Evolutionary conservation across 2,329 filamentous ascomycete genomes (phyloP), one percentile per base, ranked within the genome.

Genomic region (Phialocephala sp.): DNA sequence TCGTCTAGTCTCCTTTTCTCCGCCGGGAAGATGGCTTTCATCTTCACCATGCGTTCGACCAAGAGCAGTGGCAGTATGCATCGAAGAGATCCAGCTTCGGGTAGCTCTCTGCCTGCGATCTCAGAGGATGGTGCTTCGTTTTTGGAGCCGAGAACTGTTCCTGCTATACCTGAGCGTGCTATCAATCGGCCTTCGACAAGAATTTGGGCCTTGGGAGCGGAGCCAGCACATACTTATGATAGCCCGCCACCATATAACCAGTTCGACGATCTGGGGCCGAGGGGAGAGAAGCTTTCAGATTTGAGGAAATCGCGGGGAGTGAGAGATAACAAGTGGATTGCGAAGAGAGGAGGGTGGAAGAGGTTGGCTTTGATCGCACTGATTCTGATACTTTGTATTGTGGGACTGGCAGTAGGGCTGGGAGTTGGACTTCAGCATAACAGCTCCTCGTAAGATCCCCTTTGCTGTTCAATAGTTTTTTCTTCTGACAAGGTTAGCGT

Each of bases 381-480:
- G 2, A 57, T 71, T 20, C 35, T 75, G 39, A 35, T 71, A 35
- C 47, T 74, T 15, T 68, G 72, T 57, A 60, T 74, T 20, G 65
- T 78, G 8, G 77, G 68, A 8, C 62, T 79, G 39, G 69, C 67
- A 2, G 72, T 78, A 36, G 77, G 76, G 32, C 66, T 79, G 36
- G 73, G 61, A 22, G 66, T 77, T 32, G 77, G 76, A 35, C 60
- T 77, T 59, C 67, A 55, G 22, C 73, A 68, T 24, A 22, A 73
- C 22, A 69, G 58, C 59, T 68, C 39, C 15, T 66, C 24, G 41
- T 69, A 59, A 55, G 66, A 56, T 32, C 52, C 39, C 57, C 45
- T 20, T 59, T 14, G 15, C 9, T 60, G 2, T 39, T 15, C 6
- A n/a, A 50, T n/a, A n/a, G n/a, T n/a, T 8, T n/a, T 32, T 11